Evolutionary conservation across 75 land plant species (phyloP), one percentile per base, ranked within the genome.

Genomic region (Selaginella tamariscina): DNA sequence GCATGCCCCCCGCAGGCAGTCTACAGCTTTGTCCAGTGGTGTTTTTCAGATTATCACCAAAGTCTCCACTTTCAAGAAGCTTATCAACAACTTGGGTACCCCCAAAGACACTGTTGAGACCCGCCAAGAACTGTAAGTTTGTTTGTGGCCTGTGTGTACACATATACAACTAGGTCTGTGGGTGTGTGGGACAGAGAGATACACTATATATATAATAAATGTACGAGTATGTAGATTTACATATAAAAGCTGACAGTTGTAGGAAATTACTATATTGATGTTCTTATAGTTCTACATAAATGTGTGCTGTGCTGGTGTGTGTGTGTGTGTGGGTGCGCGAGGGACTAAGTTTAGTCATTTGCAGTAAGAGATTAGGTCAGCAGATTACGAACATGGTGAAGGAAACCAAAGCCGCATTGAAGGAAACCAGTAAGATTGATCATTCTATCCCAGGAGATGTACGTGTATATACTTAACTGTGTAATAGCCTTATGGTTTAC

Each of bases 21-120:
- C 49, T 5, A 5, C 49, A 15, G 84, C 82, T 22, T 74, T 88
- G 0, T 85, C 86, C 8, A 71, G 83, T 1, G 89, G 86, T 0
- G 80, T 85, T 21, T 88, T 88, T 63, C 86, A 86, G 79, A 88
- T 88, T 70, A 88, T 81, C 66, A 88, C 89, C 1, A 69, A 84
- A 8, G 88, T 85, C 2, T 83, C 89, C 9, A 77, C 84, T 1
- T 85, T 85, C 49, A 85, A 83, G 69, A 76, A 85, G n/a, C 86
- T 86, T 30, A 84, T 86, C 18, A 86, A 86, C 26, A 75, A 82
- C 32, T 72, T 88, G 27, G 89, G 89, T 0, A 88, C 89, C 1
- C 82, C 92, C 13, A 88, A 88, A 70, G 92, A 88, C 59, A 88
- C 86, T 2, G 84, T 83, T 30, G 84, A 83, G 39, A 82, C 81